Base-by-base conservation (phyloP, 148 eudicot genomes). In the Gaultheria prostrata region DNA sequence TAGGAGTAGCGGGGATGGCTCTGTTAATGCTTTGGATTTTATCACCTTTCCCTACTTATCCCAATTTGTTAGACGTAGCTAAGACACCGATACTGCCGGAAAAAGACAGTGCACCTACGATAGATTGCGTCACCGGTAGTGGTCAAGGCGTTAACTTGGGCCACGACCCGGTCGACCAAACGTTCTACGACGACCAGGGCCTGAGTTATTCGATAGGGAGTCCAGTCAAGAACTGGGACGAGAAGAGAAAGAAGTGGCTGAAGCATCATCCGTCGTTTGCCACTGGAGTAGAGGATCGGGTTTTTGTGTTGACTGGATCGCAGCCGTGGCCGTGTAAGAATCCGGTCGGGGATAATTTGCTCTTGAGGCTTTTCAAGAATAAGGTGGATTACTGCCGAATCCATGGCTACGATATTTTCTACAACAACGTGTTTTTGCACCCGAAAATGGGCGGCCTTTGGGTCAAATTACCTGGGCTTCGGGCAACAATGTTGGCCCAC, bases 401-500 rank as follows among this genome's bases (percentile, higher is more conserved):
- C 53, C 91, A 87, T 75, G 89, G 91, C 59, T 71, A 83, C 67
- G 87, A 87, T 13, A 83, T 89, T 48, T 89, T 89, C 80, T 89
- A 89, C 87, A 85, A 83, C 69, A 85, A 84, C 26, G 86, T 69
- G 12, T 72, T 84, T 7, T 81, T 93, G 3, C 86, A 93, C 15
- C 92, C 92, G 1, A 74, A 84, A 30, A 91, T 93, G 93, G 83
- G 24, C 35, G 26, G 82, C 0, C 91, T 53, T 72, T 92, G 97
- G 97, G 92, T 93, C 69, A 93, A 93, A 83, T 83, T 90, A 12
- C 89, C 97, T 4, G 83, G 77, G 6, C 78, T 92, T 10, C 86
- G 92, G 73, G 92, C 97, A 20, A 93, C 93, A 18, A 93, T 93
- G 97, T 3, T 91, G 78, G 92, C 97, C 49, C 97, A 93, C 87